Conservation (phyloP, 495 filamentous ascomycete species). For the Halenospora varia region DNA sequence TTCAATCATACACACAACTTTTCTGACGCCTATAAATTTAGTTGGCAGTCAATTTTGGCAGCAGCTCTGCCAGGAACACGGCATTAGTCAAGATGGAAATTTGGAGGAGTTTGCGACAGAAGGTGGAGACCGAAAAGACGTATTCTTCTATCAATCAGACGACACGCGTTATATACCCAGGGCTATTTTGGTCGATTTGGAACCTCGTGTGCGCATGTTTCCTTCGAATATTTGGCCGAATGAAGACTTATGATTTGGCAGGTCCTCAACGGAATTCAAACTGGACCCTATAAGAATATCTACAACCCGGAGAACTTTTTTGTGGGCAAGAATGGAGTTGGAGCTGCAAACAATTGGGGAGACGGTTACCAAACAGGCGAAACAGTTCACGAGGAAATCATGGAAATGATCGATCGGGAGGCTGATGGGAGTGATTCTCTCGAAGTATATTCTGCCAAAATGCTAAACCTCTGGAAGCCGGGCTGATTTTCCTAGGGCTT, state of each 20-base stretch:
- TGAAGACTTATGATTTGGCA: constrained; percentile 26
- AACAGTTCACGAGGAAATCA: constrained; percentile 88
- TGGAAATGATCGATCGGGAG: constrained; percentile 99
- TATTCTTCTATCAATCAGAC: constrained; percentile 99
- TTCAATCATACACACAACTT: constrained; percentile 3
- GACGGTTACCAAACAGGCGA: constrained; percentile 93
- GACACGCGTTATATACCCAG: constrained; percentile 97
- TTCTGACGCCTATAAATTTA: too few species aligned
- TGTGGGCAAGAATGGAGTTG: constrained; percentile 82
- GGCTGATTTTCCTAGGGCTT: constrained; percentile 60
- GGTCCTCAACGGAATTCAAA: constrained; percentile 90
- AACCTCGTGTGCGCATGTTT: constrained; percentile 68
- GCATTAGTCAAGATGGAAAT: constrained; percentile 95
- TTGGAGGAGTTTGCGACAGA: constrained; percentile 94
- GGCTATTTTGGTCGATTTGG: constrained; percentile 91
- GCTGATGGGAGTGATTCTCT: constrained; percentile 96
- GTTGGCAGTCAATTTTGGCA: constrained; percentile 97
- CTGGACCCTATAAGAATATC: constrained; percentile 91
- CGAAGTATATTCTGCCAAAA: constrained; percentile 51
- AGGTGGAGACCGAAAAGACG: constrained; percentile 95
- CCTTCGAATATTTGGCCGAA: background rate
- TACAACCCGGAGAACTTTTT: constrained; percentile 99
- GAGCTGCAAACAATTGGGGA: constrained; percentile 97
- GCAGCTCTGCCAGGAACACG: constrained; percentile 94
- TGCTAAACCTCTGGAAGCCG: background rate